Evolutionary conservation across 148 eudicot species (phyloP).

Genomic region (Dysphania ambrosioides): DNA sequence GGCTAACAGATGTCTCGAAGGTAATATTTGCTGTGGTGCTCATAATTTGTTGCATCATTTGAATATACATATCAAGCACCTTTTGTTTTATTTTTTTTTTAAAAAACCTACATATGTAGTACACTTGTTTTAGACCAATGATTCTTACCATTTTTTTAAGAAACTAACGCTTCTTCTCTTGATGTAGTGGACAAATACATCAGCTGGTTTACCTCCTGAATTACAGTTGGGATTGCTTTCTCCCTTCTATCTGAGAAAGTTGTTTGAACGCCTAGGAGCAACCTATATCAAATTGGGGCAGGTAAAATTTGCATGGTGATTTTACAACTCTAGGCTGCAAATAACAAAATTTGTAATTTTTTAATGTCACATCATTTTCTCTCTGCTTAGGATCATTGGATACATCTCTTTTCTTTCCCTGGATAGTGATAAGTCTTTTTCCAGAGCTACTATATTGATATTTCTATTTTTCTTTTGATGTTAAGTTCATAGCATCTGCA

Average conservation of each 20-base stretch:
- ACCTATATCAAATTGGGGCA: conserved; percentile 97
- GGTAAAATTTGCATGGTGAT: conserved; percentile 39
- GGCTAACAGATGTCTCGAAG: conserved; percentile 86
- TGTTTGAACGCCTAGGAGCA: conserved; percentile 98
- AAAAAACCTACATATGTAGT: background rate
- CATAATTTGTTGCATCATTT: background rate
- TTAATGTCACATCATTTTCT: background rate
- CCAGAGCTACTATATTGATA: conserved; percentile 2
- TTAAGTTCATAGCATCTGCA: conserved; percentile 91
- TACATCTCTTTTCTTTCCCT: background rate
- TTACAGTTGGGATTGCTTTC: conserved; percentile 79
- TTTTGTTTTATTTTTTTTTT: no score
- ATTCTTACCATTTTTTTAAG: background rate
- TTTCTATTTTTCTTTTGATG: conserved; percentile 22
- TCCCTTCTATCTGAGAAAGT: conserved; percentile 75
- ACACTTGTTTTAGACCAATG: background rate
- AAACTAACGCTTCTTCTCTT: conserved; percentile 23
- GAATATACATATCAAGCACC: no score
- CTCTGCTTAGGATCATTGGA: no score
- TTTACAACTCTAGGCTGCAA: background rate
- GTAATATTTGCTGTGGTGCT: conserved; percentile 26
- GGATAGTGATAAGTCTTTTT: background rate
- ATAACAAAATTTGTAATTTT: background rate
- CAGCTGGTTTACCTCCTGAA: conserved; percentile 66
- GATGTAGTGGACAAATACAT: conserved; percentile 54